phyloP scores from a whole-genome alignment of 441 rosid species.

The Kokia cookei region DNA sequence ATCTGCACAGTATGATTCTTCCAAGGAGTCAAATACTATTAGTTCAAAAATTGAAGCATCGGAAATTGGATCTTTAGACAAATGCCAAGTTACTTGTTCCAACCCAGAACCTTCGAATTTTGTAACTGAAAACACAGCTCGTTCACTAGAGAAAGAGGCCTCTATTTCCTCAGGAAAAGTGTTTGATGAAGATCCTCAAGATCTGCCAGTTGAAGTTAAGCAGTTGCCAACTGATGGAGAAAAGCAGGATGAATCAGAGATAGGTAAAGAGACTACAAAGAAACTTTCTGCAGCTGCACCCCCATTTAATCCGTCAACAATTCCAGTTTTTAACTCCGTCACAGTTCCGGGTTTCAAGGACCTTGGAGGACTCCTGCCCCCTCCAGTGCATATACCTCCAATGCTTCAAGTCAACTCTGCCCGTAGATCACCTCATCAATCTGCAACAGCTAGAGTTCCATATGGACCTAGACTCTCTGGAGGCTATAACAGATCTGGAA shows the following conservation, averaged over 20 bases:
- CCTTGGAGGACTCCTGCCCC: constrained; percentile 67
- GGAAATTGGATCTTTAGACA: constrained; percentile 26
- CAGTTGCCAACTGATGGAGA: constrained; percentile 38
- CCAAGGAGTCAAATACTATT: constrained; percentile 23
- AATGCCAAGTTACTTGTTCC: constrained; percentile 22
- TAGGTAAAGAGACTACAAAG: constrained; percentile 55
- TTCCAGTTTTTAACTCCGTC: constrained; percentile 61
- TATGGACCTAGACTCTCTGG: constrained; percentile 87
- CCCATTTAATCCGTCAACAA: constrained; percentile 61
- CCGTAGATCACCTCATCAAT: constrained; percentile 79
- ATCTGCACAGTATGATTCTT: constrained; percentile 23
- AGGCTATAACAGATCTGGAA: constrained; percentile 66
- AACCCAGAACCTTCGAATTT: constrained; percentile 17
- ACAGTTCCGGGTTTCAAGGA: constrained; percentile 60
- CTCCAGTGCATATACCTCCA: constrained; percentile 69
- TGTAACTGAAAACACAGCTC: constrained; percentile 17
- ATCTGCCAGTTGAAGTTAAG: constrained; percentile 27
- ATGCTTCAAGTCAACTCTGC: constrained; percentile 60
- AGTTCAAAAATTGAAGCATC: constrained; percentile 15
- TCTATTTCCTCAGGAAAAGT: constrained; percentile 27
- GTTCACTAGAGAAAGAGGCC: constrained; percentile 23
- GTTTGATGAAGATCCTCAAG: constrained; percentile 29
- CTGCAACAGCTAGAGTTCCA: constrained; percentile 75
- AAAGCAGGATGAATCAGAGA: constrained; percentile 45
- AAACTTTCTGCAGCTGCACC: constrained; percentile 81